Conservation (phyloP, 306 rosid genomes). For the Cicer bijugum region DNA sequence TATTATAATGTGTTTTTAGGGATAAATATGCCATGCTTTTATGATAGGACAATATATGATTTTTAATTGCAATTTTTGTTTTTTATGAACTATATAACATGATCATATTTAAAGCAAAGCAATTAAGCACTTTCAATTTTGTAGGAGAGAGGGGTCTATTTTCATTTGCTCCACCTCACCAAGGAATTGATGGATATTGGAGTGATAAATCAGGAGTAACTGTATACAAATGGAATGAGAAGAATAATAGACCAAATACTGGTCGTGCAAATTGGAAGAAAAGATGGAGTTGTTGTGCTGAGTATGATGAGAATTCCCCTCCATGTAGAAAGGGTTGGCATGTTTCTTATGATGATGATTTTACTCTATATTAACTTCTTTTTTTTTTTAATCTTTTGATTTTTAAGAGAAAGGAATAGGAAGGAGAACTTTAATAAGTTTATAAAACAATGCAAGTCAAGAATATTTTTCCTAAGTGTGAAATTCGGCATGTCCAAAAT, state of each 20-base stretch:
- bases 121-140: not conserved
- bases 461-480: too few species aligned
- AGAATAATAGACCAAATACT: conserved; percentile 66
- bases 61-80: not conserved
- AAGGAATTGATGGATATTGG: conserved; percentile 92
- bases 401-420: too few species aligned
- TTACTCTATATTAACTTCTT: conserved; percentile 53
- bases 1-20: too few species aligned
- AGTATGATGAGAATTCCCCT: conserved; percentile 64
- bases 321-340: conserved; percentile 71
- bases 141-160: conserved; percentile 73
- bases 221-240: conserved; percentile 79
- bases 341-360: conserved; percentile 82
- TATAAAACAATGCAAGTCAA: too few species aligned
- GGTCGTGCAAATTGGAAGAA: conserved; percentile 72
- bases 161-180: conserved; percentile 78
- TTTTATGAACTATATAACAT: not conserved
- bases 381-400: not conserved
- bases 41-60: not conserved
- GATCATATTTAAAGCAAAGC: not conserved
- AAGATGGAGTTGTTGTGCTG: conserved; percentile 84
- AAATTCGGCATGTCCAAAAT: too few species aligned
- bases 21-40: not conserved
- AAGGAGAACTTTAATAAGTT: too few species aligned
- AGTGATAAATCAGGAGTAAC: conserved; percentile 74